phyloP scores from a whole-genome alignment of 1,139 yeast genomes.

The Yamadazyma trypodendri region DNA sequence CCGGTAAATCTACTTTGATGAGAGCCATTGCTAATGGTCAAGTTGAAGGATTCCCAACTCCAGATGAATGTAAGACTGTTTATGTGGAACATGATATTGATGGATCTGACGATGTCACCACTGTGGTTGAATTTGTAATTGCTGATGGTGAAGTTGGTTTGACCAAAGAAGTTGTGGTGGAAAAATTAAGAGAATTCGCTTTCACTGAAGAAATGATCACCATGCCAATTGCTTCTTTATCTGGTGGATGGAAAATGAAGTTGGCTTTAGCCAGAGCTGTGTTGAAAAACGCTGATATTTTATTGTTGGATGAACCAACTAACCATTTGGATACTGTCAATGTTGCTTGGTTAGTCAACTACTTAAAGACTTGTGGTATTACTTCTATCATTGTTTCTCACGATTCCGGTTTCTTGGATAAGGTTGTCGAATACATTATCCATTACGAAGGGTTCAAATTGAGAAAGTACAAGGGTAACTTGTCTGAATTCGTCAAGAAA shows the following conservation, averaged over 20 bases:
- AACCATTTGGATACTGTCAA: slow-evolving; percentile 99
- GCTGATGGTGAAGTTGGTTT: slow-evolving; percentile 79
- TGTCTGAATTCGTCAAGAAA: slow-evolving; percentile 96
- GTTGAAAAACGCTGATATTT: slow-evolving; percentile 96
- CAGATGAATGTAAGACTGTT: slow-evolving; percentile 97
- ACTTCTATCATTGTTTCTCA: slow-evolving; percentile 98
- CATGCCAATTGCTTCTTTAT: slow-evolving; percentile 92
- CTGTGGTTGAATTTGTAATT: slow-evolving; percentile 87
- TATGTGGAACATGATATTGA: slow-evolving; percentile 99
- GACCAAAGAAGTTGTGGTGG: slow-evolving; percentile 65
- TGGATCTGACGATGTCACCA: slow-evolving; percentile 94
- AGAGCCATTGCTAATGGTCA: slow-evolving; percentile 99
- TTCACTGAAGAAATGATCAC: slow-evolving; percentile 89
- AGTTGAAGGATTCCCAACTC: slow-evolving; percentile 99
- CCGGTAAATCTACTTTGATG: slow-evolving; percentile 99
- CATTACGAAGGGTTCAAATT: slow-evolving; percentile 99
- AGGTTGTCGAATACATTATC: slow-evolving; percentile 95
- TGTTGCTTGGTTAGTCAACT: slow-evolving; percentile 99
- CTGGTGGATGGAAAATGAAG: slow-evolving; percentile 99
- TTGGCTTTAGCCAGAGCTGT: slow-evolving; percentile 99
- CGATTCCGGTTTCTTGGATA: slow-evolving; percentile 99
- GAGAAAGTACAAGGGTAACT: slow-evolving; percentile 99
- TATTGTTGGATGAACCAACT: slow-evolving; percentile 99
- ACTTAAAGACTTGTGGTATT: slow-evolving; percentile 96
- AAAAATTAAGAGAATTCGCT: slow-evolving; percentile 80